phyloP scores from a whole-genome alignment of 345 rosid genomes.

The Rhizophora mangle region DNA sequence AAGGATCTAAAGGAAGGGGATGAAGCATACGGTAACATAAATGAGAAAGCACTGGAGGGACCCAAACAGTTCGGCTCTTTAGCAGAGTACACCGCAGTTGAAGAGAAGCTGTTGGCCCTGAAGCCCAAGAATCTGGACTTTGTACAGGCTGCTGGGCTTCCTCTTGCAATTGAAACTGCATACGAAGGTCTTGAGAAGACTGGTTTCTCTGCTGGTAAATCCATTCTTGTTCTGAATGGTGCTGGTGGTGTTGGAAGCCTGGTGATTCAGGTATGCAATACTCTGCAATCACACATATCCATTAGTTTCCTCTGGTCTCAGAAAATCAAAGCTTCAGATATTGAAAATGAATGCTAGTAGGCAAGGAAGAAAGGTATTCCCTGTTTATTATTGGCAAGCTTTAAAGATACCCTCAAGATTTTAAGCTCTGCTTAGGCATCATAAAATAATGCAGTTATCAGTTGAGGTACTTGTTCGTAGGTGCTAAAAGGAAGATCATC shows the following conservation, averaged over 20 bases:
- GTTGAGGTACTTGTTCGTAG: too few relatives aligned
- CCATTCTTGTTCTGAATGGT: slow-evolving; percentile 80
- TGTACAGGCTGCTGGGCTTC: slow-evolving; percentile 83
- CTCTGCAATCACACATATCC: neutral
- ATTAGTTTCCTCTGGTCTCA: too few relatives aligned
- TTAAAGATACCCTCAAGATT: too few relatives aligned
- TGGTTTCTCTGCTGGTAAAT: slow-evolving; percentile 74
- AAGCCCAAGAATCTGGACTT: slow-evolving; percentile 83
- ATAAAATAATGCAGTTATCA: too few relatives aligned
- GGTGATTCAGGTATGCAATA: slow-evolving; percentile 67
- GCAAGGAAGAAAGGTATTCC: too few relatives aligned
- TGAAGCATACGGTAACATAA: slow-evolving; percentile 84
- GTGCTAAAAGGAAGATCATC: too few relatives aligned
- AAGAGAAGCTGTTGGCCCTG: slow-evolving; percentile 77
- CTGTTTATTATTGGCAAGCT: too few relatives aligned
- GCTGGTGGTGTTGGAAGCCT: slow-evolving; percentile 98
- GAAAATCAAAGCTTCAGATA: too few relatives aligned
- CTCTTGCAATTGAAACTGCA: slow-evolving; percentile 82
- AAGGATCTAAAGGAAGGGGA: slow-evolving; percentile 76
- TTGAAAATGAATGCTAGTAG: too few relatives aligned
- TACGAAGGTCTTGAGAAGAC: slow-evolving; percentile 79
- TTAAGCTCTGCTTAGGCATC: too few relatives aligned
- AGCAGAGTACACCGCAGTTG: slow-evolving; percentile 80
- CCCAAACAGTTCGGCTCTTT: slow-evolving; percentile 87
- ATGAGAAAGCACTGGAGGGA: slow-evolving; percentile 89